Conservation (phyloP, 108 stramenopile species). For the Pseudonitzschia multistriata region DNA sequence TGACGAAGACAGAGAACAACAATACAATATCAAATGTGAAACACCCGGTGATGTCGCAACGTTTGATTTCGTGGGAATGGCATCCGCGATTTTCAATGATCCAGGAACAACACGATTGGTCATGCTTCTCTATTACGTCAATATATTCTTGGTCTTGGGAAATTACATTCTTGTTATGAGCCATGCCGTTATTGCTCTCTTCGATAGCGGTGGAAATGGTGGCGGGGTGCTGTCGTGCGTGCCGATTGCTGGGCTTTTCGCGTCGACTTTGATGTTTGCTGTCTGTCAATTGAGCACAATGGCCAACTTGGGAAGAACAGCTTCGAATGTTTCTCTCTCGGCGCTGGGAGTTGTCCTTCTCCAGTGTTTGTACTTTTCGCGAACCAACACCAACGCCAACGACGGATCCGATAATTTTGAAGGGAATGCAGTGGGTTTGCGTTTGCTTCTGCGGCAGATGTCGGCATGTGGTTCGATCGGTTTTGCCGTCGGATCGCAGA, state of each 20-base stretch:
- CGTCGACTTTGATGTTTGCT: constrained; percentile 64
- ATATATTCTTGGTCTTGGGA: constrained; percentile 71
- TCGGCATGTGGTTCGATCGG: constrained; percentile 59
- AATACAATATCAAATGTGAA: not conserved
- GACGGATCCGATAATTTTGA: constrained; percentile 7
- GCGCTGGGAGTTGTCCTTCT: constrained; percentile 55
- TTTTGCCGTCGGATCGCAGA: constrained; percentile 74
- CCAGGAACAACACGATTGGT: constrained; percentile 31
- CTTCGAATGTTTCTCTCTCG: constrained; percentile 41
- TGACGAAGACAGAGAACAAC: constrained; percentile 15
- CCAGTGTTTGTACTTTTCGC: constrained; percentile 48
- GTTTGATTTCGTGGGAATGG: constrained; percentile 72
- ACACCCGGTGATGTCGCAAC: constrained; percentile 46
- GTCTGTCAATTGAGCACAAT: constrained; percentile 62
- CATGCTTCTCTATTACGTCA: constrained; percentile 57
- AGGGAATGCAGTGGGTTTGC: not conserved
- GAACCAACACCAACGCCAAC: not conserved
- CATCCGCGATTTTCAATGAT: constrained; percentile 49
- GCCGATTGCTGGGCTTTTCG: constrained; percentile 57
- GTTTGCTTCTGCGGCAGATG: constrained; percentile 38
- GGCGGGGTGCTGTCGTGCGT: constrained; percentile 42
- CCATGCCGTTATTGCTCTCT: constrained; percentile 58
- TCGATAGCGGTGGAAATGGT: constrained; percentile 40
- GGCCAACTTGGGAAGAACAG: constrained; percentile 58
- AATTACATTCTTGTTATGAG: constrained; percentile 74